Evolutionary conservation across 2,329 filamentous ascomycete species (phyloP).

Genomic region (Trichoderma atrobrunneum): DNA sequence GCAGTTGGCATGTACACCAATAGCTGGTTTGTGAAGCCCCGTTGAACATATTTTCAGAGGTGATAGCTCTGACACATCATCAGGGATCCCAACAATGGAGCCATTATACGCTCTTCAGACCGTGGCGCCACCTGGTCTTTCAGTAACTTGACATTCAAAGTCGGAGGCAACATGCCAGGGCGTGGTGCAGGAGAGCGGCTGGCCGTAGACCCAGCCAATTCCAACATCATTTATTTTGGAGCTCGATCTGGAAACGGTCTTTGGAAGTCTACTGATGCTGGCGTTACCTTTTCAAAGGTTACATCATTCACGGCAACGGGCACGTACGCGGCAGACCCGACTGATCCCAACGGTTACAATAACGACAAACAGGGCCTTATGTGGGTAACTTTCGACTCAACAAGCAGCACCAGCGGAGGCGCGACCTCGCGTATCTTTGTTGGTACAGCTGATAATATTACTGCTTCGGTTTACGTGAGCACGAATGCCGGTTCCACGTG

Average conservation of each 20-base stretch:
- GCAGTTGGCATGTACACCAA: conserved; percentile 10
- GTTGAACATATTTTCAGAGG: not conserved
- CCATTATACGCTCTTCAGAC: conserved; percentile 13
- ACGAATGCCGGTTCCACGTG: conserved; percentile 10
- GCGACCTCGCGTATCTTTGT: conserved; percentile 10
- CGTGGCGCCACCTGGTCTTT: conserved; percentile 7
- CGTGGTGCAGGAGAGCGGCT: conserved; percentile 2
- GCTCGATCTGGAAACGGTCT: conserved; percentile 14
- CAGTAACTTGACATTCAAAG: conserved; percentile 8
- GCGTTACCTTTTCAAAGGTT: conserved; percentile 14
- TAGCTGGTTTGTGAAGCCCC: not conserved
- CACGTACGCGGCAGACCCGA: not conserved
- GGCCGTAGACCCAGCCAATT: conserved; percentile 8
- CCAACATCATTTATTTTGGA: conserved; percentile 7
- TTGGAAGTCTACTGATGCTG: conserved; percentile 6
- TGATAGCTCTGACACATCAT: not conserved
- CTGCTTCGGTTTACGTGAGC: conserved; percentile 14
- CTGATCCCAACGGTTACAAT: not conserved
- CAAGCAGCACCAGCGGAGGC: not conserved
- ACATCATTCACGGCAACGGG: conserved; percentile 8
- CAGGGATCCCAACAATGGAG: conserved; percentile 10
- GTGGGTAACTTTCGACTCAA: conserved; percentile 14
- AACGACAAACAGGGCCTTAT: conserved; percentile 5
- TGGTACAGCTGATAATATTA: conserved; percentile 11
- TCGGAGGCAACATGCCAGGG: conserved; percentile 10